Base-by-base conservation (phyloP, 1,139 yeast species). In the Taphrina deformans region DNA sequence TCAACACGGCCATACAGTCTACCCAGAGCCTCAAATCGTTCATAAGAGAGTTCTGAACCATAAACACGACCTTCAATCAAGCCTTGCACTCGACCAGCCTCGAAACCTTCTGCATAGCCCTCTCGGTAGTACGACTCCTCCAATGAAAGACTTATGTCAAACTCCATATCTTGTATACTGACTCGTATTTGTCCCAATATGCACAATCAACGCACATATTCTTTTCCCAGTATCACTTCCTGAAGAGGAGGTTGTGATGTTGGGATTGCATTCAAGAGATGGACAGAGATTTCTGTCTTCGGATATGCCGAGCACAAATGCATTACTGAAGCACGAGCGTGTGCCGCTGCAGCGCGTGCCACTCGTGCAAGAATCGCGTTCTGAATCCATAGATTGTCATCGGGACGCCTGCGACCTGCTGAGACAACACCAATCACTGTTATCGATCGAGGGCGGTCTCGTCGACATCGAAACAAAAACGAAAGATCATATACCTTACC, bases 21-120 rank as follows among this genome's bases (percentile, higher is more conserved):
- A 0, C 96, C 96, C 2, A 88, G 73, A 0, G 87, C 75, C 14
- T 86, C 71, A 70, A 81, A 87, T 68, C 92, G 77, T 74, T 87
- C 92, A 72, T 84, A 88, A 0, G 91, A 95, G 0, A 90, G 86
- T 72, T 89, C 95, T 62, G 87, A 79, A 0, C 96, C 96, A 71
- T 82, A 87, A 69, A 87, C 89, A 70, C 85, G 85, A 1, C 96
- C 96, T 73, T 88, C 96, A 1, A 80, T 69, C 63, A 76, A 78
- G 55, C 93, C 92, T 52, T 85, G 86, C 61, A 74, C 72, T 60
- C 78, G 79, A 0, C 85, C 84, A 56, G 79, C 84, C 9, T 71
- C 70, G 16, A 74, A 72, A 0, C 87, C 87, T 62, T 83, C 84
- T 41, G 73, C 71, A 68, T 73, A 81, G 7, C 96, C 96, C 68